Conservation (phyloP, 2,329 filamentous ascomycete species). For the Fusarium subglutinans region DNA sequence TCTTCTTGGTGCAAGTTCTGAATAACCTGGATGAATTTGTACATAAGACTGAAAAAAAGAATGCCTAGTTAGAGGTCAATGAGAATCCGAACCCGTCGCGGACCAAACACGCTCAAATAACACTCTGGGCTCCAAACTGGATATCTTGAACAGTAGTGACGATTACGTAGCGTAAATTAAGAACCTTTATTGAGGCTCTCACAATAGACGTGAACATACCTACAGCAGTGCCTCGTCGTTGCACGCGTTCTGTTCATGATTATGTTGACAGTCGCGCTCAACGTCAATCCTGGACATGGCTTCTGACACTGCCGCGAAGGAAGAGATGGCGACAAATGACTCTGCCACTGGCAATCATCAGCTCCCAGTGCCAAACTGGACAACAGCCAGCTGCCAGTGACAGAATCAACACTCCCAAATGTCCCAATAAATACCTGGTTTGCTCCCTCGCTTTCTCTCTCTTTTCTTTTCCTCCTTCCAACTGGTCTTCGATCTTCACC, state of each 20-base stretch:
- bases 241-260: not conserved
- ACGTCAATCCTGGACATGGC: not conserved
- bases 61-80: not conserved
- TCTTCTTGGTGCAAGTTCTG: not conserved
- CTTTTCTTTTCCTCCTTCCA: not conserved
- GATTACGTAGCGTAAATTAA: rapidly evolving
- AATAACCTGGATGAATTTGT: not conserved
- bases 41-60: rapidly evolving
- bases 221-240: not conserved
- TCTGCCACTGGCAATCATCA: not conserved
- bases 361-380: not conserved
- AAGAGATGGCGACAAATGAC: rapidly evolving
- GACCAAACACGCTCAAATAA: too few relatives aligned
- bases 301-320: not conserved
- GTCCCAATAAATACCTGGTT: not conserved
- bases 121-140: rapidly evolving
- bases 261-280: not conserved
- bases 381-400: not conserved
- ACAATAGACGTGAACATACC: not conserved
- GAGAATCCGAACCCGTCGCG: rapidly evolving
- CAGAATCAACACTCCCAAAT: not conserved
- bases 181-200: not conserved
- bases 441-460: too few relatives aligned
- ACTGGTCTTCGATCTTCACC: not conserved
- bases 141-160: not conserved